Conservation (phyloP, 2,329 filamentous ascomycete genomes). For the Pseudocercospora cruenta region DNA sequence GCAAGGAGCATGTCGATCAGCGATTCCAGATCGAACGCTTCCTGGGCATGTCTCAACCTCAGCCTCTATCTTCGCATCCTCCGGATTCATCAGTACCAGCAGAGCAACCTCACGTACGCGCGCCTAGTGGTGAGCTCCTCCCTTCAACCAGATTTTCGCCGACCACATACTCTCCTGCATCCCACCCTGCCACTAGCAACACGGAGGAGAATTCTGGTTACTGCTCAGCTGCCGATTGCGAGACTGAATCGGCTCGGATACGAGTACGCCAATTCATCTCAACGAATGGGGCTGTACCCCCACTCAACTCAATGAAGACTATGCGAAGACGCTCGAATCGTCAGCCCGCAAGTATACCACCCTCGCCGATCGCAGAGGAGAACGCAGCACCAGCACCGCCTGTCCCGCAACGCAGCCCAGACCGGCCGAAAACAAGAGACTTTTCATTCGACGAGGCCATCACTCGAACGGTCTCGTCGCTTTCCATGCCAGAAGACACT, state of each 20-base stretch:
- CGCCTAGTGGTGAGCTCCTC: constrained; percentile 25
- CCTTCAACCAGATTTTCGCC: constrained; percentile 27
- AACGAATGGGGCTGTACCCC: constrained; percentile 28
- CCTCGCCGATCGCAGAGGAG: constrained; percentile 27
- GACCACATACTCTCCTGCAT: constrained; percentile 8
- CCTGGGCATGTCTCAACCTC: constrained; percentile 29
- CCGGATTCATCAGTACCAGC: constrained; percentile 10
- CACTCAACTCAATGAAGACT: constrained; percentile 25
- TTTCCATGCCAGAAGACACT: constrained; percentile 21
- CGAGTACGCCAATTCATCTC: constrained; percentile 29
- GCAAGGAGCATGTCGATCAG: constrained; percentile 36
- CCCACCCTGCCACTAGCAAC: not conserved
- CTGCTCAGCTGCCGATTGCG: constrained; percentile 18
- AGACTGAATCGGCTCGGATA: constrained; percentile 21
- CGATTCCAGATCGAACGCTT: constrained; percentile 36
- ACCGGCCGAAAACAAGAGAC: constrained; percentile 17
- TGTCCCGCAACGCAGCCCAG: constrained; percentile 27
- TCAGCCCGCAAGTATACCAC: constrained; percentile 17
- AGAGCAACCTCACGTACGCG: constrained; percentile 5
- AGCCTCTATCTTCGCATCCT: constrained; percentile 25
- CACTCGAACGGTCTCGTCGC: constrained; percentile 20
- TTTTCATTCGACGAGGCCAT: constrained; percentile 17
- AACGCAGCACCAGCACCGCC: constrained; percentile 15
- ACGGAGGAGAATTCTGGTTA: constrained; percentile 16
- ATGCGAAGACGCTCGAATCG: constrained; percentile 23